Conservation (phyloP, 2,329 filamentous ascomycete species). For the Ceratocystis cacaofunesta region DNA sequence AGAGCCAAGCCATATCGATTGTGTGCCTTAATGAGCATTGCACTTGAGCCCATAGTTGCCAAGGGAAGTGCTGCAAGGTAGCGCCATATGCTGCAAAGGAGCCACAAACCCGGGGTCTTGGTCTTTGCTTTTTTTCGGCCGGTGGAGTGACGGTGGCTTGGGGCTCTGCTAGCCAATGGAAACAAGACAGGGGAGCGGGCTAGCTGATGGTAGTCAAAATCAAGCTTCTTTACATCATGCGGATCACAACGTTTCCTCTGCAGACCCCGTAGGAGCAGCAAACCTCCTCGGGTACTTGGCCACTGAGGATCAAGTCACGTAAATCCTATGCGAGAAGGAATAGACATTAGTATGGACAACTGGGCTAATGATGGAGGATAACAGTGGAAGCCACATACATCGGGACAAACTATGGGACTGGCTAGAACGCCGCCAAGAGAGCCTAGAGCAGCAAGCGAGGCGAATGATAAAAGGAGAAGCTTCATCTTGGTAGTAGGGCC, state of each 20-base stretch:
- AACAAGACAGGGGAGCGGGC: neutral
- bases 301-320: slow-evolving; percentile 32
- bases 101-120: neutral
- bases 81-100: neutral
- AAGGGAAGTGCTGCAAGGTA: neutral
- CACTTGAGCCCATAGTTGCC: neutral
- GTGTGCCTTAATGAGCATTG: neutral
- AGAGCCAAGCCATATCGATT: neutral
- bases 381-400: slow-evolving; percentile 7
- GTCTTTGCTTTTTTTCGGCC: neutral
- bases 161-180: neutral
- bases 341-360: neutral
- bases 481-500: neutral
- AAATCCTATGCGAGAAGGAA: slow-evolving; percentile 7
- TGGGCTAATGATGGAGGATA: neutral
- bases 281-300: slow-evolving; percentile 32
- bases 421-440: neutral
- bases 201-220: neutral
- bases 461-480: neutral
- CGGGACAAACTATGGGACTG: slow-evolving; percentile 15
- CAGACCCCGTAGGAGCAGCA: slow-evolving; percentile 42
- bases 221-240: slow-evolving; percentile 26
- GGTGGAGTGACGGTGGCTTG: neutral
- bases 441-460: neutral
- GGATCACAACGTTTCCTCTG: slow-evolving; percentile 35